phyloP scores from a whole-genome alignment of 495 filamentous ascomycete species.

The Aspergillus affinis region DNA sequence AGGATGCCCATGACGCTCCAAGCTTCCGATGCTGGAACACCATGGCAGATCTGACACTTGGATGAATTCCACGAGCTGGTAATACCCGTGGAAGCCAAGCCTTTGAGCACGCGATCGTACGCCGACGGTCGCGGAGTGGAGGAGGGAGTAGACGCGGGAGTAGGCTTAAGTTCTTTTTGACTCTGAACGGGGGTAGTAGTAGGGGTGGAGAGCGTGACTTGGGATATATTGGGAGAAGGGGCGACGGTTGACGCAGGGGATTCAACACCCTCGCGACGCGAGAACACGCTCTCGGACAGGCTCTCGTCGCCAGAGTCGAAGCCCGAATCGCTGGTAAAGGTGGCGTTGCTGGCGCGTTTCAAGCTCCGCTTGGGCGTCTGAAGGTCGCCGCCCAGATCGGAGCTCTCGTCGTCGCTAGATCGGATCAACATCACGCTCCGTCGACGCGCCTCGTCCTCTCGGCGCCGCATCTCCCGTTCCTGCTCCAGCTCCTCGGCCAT shows the following conservation, averaged over 20 bases:
- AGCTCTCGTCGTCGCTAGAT: conserved; percentile 38
- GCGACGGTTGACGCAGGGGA: conserved; percentile 51
- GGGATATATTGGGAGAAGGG: conserved; percentile 39
- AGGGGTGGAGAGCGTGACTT: conserved; percentile 34
- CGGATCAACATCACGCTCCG: conserved; percentile 36
- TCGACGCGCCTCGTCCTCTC: conserved; percentile 53
- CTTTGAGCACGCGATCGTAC: conserved; percentile 44
- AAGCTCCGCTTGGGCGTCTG: conserved; percentile 48
- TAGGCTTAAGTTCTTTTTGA: conserved; percentile 26
- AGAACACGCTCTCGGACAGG: conserved; percentile 63
- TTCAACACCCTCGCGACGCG: conserved; percentile 52
- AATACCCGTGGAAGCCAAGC: conserved; percentile 37
- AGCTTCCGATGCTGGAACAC: conserved; percentile 62
- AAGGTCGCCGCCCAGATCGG: conserved; percentile 54
- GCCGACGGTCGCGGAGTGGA: conserved; percentile 36
- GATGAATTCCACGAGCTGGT: conserved; percentile 35
- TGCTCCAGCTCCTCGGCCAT: conserved; percentile 63
- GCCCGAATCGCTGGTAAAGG: conserved; percentile 51
- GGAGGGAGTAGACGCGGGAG: conserved; percentile 5
- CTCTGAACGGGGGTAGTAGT: conserved; percentile 19
- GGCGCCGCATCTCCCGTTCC: conserved; percentile 55
- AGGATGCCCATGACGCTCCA: conserved; percentile 70
- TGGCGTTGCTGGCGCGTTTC: conserved; percentile 54
- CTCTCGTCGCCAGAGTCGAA: conserved; percentile 58
- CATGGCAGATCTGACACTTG: conserved; percentile 60